Percentiles rank a stretch among this genome's conserved stretches.
These are phyloP conservation scores for Aspergillus wentii DNA, from an alignment of 495 filamentous ascomycete species.

Conservation along the genomic window DNA sequence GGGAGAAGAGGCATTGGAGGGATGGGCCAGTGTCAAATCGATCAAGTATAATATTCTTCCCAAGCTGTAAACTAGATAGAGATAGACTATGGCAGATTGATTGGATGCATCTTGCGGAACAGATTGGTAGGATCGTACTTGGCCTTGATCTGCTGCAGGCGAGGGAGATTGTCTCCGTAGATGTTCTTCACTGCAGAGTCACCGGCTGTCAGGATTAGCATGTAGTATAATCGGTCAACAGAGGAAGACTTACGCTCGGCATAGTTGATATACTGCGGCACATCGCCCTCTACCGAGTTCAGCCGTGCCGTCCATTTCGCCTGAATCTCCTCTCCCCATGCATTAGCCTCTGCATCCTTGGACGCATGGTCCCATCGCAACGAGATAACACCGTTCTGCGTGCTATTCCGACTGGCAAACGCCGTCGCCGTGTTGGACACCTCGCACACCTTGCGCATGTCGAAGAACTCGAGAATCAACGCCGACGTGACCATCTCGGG, in stretches of 20 bases:
- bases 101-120: constrained; percentile 43
- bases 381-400: constrained; percentile 32
- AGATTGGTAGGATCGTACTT: constrained; percentile 53
- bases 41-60: constrained; percentile 5
- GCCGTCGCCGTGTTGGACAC: constrained; percentile 19
- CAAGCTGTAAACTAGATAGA: too few species aligned
- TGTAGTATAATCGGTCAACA: background rate
- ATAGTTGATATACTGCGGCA: constrained; percentile 40
- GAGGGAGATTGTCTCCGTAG: constrained; percentile 41
- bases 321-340: constrained; percentile 25
- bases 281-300: constrained; percentile 12
- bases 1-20: constrained; percentile 24
- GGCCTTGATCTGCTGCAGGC: constrained; percentile 42
- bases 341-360: constrained; percentile 23
- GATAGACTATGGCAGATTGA: too few species aligned
- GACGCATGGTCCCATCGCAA: constrained; percentile 25
- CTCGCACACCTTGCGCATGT: constrained; percentile 30
- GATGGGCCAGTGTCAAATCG: constrained; percentile 21
- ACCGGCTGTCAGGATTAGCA: constrained; percentile 20
- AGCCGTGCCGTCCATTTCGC: constrained; percentile 23
- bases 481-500: constrained; percentile 18
- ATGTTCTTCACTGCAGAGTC: constrained; percentile 30
- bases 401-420: constrained; percentile 24
- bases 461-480: constrained; percentile 28
- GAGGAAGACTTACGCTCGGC: constrained; percentile 31